These are phyloP conservation scores for Aspergillus fijiensis DNA, from an alignment of 2,329 filamentous ascomycete genomes.

Conservation along the genomic window DNA sequence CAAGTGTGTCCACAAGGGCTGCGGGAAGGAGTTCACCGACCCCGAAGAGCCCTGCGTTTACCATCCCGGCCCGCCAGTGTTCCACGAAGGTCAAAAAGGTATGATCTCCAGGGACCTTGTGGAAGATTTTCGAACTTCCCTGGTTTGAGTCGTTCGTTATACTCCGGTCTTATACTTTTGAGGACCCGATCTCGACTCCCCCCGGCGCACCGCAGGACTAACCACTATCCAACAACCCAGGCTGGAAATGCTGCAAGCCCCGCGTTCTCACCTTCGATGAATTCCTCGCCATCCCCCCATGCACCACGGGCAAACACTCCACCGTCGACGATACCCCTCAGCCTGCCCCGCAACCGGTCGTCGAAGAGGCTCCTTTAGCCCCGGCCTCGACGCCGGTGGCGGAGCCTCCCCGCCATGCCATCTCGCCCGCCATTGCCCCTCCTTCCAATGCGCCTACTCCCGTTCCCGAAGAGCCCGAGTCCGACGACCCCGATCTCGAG, in stretches of 20 bases:
- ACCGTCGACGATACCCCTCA: constrained; percentile 73
- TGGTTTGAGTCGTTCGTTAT: background rate
- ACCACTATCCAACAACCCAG: constrained; percentile 47
- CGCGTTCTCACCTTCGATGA: constrained; percentile 97
- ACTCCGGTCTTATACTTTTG: background rate
- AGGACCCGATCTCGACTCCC: background rate
- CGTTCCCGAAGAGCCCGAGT: constrained; percentile 68
- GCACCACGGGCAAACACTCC: constrained; percentile 89
- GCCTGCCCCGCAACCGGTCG: constrained; percentile 42
- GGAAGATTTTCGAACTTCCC: constrained; percentile 8
- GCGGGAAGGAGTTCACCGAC: constrained; percentile 83
- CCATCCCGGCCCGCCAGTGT: constrained; percentile 89
- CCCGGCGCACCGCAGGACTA: background rate
- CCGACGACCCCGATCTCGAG: constrained; percentile 74
- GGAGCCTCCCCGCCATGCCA: constrained; percentile 20
- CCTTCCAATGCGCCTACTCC: constrained; percentile 35
- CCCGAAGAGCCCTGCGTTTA: constrained; percentile 81
- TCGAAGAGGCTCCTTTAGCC: constrained; percentile 22
- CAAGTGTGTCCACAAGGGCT: constrained; percentile 96
- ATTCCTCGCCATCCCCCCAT: constrained; percentile 88
- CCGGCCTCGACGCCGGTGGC: constrained; percentile 19
- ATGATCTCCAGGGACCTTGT: constrained; percentile 36
- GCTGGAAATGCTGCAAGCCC: constrained; percentile 99
- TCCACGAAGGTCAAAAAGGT: constrained; percentile 99
- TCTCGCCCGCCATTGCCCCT: constrained; percentile 32